Evolutionary conservation across 805 yeast genomes (phyloP).

Genomic region (Candida suzukii): DNA sequence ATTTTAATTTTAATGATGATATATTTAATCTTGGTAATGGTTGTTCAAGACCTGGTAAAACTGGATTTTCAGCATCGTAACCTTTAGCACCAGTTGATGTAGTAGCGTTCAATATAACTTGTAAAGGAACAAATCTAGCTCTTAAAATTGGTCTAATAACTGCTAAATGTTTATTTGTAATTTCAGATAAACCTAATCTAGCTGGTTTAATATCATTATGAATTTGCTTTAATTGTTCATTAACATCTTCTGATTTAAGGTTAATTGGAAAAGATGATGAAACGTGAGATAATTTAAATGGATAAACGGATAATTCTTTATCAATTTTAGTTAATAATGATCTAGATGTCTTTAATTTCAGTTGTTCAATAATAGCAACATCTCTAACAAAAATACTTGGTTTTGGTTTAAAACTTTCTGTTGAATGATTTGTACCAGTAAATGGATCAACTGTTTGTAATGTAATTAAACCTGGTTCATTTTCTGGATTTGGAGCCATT

Average conservation of each 20-base stretch:
- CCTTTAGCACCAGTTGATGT: conserved; percentile 65
- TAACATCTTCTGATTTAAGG: conserved; percentile 26
- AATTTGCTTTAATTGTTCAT: conserved; percentile 36
- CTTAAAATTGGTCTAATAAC: conserved; percentile 66
- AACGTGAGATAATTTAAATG: conserved; percentile 78
- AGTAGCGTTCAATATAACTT: conserved; percentile 51
- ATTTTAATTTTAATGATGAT: conserved; percentile 58
- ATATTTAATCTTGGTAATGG: conserved; percentile 72
- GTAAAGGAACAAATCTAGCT: conserved; percentile 69
- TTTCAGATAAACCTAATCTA: conserved; percentile 74
- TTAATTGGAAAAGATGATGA: conserved; percentile 56
- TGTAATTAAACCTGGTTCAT: conserved; percentile 61
- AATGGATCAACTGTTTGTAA: conserved; percentile 59
- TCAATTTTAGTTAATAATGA: conserved; percentile 65
- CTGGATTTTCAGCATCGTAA: conserved; percentile 56
- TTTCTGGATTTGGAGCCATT: conserved; percentile 58
- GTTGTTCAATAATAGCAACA: conserved; percentile 70
- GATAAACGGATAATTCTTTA: conserved; percentile 74
- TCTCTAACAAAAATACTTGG: conserved; percentile 80
- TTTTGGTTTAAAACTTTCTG: conserved; percentile 44
- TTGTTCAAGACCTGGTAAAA: conserved; percentile 64
- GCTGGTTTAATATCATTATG: conserved; percentile 51
- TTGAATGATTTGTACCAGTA: conserved; percentile 54
- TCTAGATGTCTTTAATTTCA: conserved; percentile 72
- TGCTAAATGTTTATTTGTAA: conserved; percentile 71